phyloP scores from a whole-genome alignment of 1,284 basidiomycete species.

The Filobasidium uniguttulatum region DNA sequence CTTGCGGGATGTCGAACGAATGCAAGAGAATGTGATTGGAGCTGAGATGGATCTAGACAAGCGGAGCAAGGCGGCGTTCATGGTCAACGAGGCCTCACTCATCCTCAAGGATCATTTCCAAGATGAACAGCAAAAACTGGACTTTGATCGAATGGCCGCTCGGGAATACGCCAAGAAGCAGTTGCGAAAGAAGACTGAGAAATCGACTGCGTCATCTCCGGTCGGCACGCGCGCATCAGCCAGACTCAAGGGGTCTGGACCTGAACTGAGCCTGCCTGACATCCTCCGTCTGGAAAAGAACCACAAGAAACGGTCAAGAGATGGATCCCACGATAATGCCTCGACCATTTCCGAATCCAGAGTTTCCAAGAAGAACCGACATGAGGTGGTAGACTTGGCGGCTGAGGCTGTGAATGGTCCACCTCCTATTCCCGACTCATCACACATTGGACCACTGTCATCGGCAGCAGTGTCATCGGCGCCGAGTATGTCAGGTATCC shows the following conservation, averaged over 20 bases:
- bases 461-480: too few species aligned
- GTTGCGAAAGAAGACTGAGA: conserved; percentile 40
- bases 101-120: conserved; percentile 65
- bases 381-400: neutral
- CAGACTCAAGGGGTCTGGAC: conserved; percentile 54
- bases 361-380: conserved; percentile 40
- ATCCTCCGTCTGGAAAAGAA: conserved; percentile 49
- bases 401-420: too few species aligned
- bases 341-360: conserved; percentile 15
- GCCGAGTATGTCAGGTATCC: too few species aligned
- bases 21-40: conserved; percentile 63
- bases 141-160: conserved; percentile 77
- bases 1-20: conserved; percentile 72
- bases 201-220: conserved; percentile 25
- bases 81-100: conserved; percentile 75
- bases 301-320: conserved; percentile 20
- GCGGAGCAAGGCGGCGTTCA: conserved; percentile 68
- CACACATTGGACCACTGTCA: too few species aligned
- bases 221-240: conserved; percentile 40
- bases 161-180: conserved; percentile 55
- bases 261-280: conserved; percentile 50
- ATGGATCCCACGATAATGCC: neutral
- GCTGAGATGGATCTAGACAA: conserved; percentile 61
- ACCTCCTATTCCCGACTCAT: too few species aligned
- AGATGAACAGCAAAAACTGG: conserved; percentile 63